A percentile compares a stretch with the other conserved stretches of the same genome.
These are phyloP conservation scores for Leishmania gerbilli DNA, from an alignment of 208 protist genomes.

Conservation along the genomic window DNA sequence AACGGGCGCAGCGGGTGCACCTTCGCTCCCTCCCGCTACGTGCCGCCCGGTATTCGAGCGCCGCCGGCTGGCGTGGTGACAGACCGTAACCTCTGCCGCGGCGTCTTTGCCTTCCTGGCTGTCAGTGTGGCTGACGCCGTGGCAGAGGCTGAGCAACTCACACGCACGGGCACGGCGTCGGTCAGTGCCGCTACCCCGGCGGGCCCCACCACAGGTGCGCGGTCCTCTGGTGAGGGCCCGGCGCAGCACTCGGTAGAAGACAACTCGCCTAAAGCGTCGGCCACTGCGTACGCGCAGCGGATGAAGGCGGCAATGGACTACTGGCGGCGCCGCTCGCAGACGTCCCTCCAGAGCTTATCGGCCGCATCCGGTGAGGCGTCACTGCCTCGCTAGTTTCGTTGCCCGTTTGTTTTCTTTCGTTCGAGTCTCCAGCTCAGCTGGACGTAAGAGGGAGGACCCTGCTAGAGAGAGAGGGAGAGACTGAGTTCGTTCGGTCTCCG, in stretches of 20 bases:
- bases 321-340: constrained; percentile 14
- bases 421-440: neutral
- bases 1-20: neutral
- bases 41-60: constrained; percentile 41
- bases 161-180: neutral
- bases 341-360: neutral
- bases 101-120: constrained; percentile 66
- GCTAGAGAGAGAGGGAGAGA: neutral
- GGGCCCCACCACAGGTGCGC: neutral
- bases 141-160: neutral
- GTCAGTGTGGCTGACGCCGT: constrained; percentile 14
- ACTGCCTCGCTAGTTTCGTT: neutral
- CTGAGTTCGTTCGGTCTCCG: neutral
- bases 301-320: constrained; percentile 13
- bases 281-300: neutral
- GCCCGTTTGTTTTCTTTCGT: neutral
- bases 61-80: constrained; percentile 75
- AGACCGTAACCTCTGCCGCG: constrained; percentile 70
- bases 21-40: constrained; percentile 31
- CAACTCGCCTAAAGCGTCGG: neutral
- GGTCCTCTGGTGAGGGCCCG: neutral
- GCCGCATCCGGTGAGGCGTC: neutral
- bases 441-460: neutral
- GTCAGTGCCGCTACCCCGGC: neutral
- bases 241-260: neutral